Evolutionary conservation across 768 basidiomycete genomes (phyloP), one percentile per base, ranked within the genome.

Genomic region (Dentipellis fragilis): DNA sequence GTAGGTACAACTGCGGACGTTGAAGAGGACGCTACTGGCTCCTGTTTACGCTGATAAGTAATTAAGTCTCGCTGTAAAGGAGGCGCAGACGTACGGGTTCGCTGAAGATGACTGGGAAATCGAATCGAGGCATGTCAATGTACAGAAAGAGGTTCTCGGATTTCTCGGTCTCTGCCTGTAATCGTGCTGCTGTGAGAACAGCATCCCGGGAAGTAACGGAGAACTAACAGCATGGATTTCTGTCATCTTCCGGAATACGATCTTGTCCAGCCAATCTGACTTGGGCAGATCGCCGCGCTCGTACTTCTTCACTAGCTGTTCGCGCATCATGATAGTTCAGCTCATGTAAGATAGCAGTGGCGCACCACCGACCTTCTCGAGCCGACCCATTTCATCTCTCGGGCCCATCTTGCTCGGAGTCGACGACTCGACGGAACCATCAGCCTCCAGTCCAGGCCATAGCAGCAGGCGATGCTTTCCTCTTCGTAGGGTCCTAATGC

Each of bases 101-200:
- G 60, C 87, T 90, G 68, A 89, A 99, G 54, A 98, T 85, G 17
- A 99, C 87, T 0, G 96, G 96, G 66, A 97, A 97, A 66, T 98
- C 95, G 66, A 98, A 99, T 37, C 92, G 81, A 1, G 94, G 96
- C 22, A 98, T 68, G 72, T 98, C 96, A 46, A 98, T 85, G 68
- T 98, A 98, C 10, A 98, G 79, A 68, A 90, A 98, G n/a, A 98
- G 75, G 63, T 92, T 89, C 57, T 93, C 84, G 0, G 93, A 95
- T 68, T 93, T 94, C 60, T 84, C 84, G 0, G 92, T 84, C 69
- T 96, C 94, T 6, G 85, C 84, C 92, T 97, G 59, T 0, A 23
- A 35, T 29, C 6, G 29, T 29, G 29, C 29, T 29, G 6, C 29
- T 3, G 3, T 21, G 6, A 35, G 34, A 16, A 56, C 35, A 54